Evolutionary conservation across 306 rosid species (phyloP), one percentile per base, ranked within the genome.

Genomic region (Abrus pulchellus): DNA sequence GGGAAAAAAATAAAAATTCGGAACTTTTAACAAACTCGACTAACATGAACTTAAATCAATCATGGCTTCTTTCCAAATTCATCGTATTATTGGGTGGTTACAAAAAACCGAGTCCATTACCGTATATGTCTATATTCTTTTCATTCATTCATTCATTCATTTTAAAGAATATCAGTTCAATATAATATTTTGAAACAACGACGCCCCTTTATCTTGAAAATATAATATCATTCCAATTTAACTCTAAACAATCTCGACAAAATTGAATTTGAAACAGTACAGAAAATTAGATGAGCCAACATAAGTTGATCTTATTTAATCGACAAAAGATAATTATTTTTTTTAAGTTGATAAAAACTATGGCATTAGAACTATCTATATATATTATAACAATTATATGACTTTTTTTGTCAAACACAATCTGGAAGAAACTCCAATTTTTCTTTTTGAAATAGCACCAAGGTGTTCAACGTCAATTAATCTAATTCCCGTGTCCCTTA

Each of bases 61-160:
- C 52, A 45, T 66, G 61, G 8, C 28, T 43, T 63, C 57, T 79
- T 33, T 55, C 69, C 76, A 68, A 52, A 65, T 65, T 44, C 32
- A 32, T 33, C 59, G 0, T 44, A 9, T 75, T 28, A 43, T 64
- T 36, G 53, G 55, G 53, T 57, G 66, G 44, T 20, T 41, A 27
- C 55, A 44, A 68, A 40, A 36, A 65, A 20, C 20, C 20, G 20
- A 20, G 20, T 20, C 20, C 20, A 20, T 20, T 20, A 20, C 20
- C 20, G 20, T 20, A 20, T 20, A 20, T 20, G 20, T 20, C 20
- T 20, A 20, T 20, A 20, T 20, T 20, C 20, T 20, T 20, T 20
- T 20, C 20, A 20, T 20, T 20, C 20, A 20, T 20, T 20, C 20
- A 20, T 20, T 20, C 20, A 20, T 20, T 20, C 20, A 20, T 20